Conservation (phyloP, 2,329 filamentous ascomycete species). For the Fusarium udum region DNA sequence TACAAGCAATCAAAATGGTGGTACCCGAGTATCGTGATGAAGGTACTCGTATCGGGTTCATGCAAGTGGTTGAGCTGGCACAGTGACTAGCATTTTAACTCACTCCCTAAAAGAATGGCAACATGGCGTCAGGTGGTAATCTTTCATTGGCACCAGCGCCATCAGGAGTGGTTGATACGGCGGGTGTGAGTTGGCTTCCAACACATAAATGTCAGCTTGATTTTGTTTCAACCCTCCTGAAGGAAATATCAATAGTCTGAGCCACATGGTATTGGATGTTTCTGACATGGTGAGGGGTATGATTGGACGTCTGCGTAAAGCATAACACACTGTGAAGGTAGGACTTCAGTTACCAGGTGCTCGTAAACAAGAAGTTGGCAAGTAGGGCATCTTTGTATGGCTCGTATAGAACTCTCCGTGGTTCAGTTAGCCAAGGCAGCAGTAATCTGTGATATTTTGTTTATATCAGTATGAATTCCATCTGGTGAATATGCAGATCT, state of each 20-base stretch:
- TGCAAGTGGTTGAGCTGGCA: not conserved
- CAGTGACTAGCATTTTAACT: not conserved
- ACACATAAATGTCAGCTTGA: not conserved
- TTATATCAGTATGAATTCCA: not conserved
- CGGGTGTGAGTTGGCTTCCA: not conserved
- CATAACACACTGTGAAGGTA: not conserved
- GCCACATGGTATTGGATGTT: not conserved
- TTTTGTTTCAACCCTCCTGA: conserved; percentile 23
- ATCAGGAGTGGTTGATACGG: not conserved
- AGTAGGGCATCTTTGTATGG: not conserved
- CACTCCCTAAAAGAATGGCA: not conserved
- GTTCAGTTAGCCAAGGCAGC: not conserved
- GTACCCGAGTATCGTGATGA: not conserved
- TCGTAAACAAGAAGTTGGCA: not conserved
- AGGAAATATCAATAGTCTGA: not conserved
- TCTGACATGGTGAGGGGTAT: not conserved
- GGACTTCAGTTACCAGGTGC: not conserved
- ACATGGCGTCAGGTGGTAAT: not conserved
- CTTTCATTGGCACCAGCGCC: not conserved
- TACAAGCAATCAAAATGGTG: not conserved
- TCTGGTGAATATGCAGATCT: not conserved
- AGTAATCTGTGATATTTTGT: not conserved
- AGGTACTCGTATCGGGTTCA: not conserved
- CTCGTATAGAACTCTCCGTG: not conserved
- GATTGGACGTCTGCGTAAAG: not conserved